Percentiles rank a stretch among this genome's conserved stretches.
Evolutionary conservation across 2,329 filamentous ascomycete species (phyloP).

Genomic region (Colletotrichum sp.): DNA sequence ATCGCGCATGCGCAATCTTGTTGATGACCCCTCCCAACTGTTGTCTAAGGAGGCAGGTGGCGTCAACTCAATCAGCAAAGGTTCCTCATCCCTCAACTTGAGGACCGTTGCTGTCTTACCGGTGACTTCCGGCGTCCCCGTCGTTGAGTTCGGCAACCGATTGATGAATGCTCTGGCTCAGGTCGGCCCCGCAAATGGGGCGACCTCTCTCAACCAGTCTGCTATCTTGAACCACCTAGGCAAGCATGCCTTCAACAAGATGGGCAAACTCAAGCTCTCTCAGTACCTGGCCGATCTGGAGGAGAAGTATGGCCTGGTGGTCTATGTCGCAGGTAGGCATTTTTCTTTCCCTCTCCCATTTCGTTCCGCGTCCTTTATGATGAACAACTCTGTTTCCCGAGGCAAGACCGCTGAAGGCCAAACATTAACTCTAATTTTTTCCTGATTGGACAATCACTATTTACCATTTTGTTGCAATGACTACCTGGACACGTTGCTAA

Average conservation of each 20-base stretch:
- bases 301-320: slow-evolving; percentile 93
- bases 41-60: slow-evolving; percentile 66
- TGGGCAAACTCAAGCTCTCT: slow-evolving; percentile 94
- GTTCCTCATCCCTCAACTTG: slow-evolving; percentile 88
- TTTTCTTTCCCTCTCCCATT: slow-evolving; percentile 8
- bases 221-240: slow-evolving; percentile 94
- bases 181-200: slow-evolving; percentile 87
- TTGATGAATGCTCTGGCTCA: slow-evolving; percentile 88
- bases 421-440: slow-evolving; percentile 71
- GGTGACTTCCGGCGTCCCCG: slow-evolving; percentile 88
- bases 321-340: slow-evolving; percentile 82
- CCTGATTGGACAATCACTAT: slow-evolving; percentile 48
- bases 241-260: slow-evolving; percentile 93
- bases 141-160: slow-evolving; percentile 92
- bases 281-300: slow-evolving; percentile 97
- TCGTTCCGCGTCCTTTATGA: slow-evolving; percentile 41
- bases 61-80: slow-evolving; percentile 65
- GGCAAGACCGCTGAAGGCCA: slow-evolving; percentile 60
- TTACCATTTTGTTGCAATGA: slow-evolving; percentile 1
- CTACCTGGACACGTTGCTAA: slow-evolving; percentile 29
- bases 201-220: slow-evolving; percentile 90
- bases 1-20: slow-evolving; percentile 86
- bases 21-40: slow-evolving; percentile 79
- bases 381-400: slow-evolving; percentile 55
- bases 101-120: slow-evolving; percentile 92